Conservation (phyloP, 2,329 filamentous ascomycete species). For the Fusarium ambrosium region DNA sequence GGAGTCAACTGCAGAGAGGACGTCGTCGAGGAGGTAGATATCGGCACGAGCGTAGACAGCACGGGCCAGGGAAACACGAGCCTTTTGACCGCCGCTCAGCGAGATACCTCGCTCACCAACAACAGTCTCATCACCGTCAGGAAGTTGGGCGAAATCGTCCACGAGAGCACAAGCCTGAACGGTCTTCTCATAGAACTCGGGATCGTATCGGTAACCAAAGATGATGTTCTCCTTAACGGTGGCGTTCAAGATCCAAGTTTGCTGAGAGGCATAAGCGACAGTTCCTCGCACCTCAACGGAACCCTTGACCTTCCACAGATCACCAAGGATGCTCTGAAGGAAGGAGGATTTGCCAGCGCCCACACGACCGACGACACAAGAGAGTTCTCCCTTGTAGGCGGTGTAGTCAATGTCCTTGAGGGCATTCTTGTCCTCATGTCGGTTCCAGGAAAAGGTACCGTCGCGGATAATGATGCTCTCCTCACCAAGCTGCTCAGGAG, state of each 20-base stretch:
- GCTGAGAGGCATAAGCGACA: conserved; percentile 92
- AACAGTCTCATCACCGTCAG: conserved; percentile 95
- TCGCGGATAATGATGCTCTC: conserved; percentile 87
- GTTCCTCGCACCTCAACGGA: conserved; percentile 85
- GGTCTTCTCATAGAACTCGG: conserved; percentile 93
- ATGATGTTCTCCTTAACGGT: conserved; percentile 97
- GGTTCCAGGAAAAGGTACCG: conserved; percentile 95
- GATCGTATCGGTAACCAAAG: conserved; percentile 94
- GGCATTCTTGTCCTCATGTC: conserved; percentile 77
- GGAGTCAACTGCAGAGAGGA: conserved; percentile 96
- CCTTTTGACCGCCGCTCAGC: conserved; percentile 95
- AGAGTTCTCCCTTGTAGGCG: conserved; percentile 92
- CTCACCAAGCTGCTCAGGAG: conserved; percentile 83
- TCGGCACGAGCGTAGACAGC: conserved; percentile 98
- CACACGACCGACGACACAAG: conserved; percentile 94
- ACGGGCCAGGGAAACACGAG: conserved; percentile 89
- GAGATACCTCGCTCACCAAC: conserved; percentile 98
- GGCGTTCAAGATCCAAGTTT: conserved; percentile 97
- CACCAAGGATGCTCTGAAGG: conserved; percentile 87
- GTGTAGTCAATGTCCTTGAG: conserved; percentile 89
- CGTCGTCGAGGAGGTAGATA: conserved; percentile 93
- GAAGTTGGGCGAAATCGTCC: conserved; percentile 92
- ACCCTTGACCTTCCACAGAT: conserved; percentile 90
- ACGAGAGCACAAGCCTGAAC: conserved; percentile 90
- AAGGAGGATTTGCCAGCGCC: conserved; percentile 95